Evolutionary conservation across 2,329 filamentous ascomycete genomes (phyloP).

Genomic region (Apiospora rasikravindrae): DNA sequence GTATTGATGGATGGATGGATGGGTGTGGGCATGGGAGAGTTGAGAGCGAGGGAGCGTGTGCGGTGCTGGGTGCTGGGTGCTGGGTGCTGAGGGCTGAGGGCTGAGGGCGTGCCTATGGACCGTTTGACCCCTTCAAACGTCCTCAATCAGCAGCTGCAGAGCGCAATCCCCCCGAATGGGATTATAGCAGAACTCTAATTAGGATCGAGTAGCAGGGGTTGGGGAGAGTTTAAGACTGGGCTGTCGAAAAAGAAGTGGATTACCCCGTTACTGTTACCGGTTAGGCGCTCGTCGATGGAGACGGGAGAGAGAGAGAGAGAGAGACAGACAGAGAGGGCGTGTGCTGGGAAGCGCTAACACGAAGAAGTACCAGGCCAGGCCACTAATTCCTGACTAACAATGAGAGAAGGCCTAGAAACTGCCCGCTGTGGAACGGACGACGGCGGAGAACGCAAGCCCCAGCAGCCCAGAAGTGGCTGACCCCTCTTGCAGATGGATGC

Average conservation of each 20-base stretch:
- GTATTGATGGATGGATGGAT: neutral
- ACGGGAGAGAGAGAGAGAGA: too few relatives aligned
- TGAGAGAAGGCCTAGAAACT: neutral
- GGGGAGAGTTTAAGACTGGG: neutral
- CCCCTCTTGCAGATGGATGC: too few relatives aligned
- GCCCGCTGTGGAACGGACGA: neutral
- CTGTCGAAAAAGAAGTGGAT: too few relatives aligned
- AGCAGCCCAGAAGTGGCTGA: neutral
- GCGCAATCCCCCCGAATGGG: neutral
- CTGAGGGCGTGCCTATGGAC: neutral
- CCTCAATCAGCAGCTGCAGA: neutral
- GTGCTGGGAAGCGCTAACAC: neutral
- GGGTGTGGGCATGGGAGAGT: neutral
- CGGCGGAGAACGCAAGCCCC: neutral
- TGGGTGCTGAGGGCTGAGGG: neutral
- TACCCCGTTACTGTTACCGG: neutral
- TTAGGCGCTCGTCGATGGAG: neutral
- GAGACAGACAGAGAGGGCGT: neutral
- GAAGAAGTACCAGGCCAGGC: neutral
- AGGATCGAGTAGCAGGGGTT: conserved; percentile 2
- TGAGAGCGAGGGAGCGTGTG: too few relatives aligned
- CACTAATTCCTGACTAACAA: neutral
- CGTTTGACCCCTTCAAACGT: conserved; percentile 5
- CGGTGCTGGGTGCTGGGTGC: too few relatives aligned
- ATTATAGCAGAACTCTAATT: conserved; percentile 7